phyloP scores from a whole-genome alignment of 2,329 filamentous ascomycete species.

The Aspergillus novoparasiticus region DNA sequence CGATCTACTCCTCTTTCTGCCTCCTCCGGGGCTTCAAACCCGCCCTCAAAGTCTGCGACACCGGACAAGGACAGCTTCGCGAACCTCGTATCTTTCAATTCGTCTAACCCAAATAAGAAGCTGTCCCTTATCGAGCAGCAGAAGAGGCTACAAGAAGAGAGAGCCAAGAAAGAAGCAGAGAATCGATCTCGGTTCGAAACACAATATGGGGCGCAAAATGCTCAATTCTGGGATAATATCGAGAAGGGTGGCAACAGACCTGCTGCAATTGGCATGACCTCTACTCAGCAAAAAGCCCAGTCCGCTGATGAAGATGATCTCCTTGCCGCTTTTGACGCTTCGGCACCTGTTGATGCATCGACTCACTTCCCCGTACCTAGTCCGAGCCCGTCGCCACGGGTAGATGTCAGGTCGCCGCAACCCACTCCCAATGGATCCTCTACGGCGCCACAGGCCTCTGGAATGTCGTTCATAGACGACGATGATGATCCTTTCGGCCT shows the following conservation, averaged over 20 bases:
- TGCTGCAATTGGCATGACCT: constrained; percentile 37
- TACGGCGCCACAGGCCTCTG: constrained; percentile 22
- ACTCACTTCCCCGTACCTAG: constrained; percentile 59
- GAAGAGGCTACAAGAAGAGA: constrained; percentile 74
- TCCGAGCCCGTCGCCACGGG: constrained; percentile 33
- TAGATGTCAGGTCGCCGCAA: constrained; percentile 18
- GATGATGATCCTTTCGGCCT: constrained; percentile 88
- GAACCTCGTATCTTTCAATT: constrained; percentile 64
- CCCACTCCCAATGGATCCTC: constrained; percentile 18
- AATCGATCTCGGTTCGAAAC: constrained; percentile 70
- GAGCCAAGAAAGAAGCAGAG: constrained; percentile 72
- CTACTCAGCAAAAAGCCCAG: constrained; percentile 52
- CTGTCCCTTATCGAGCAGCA: constrained; percentile 68
- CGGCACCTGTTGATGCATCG: constrained; percentile 61
- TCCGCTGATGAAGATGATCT: constrained; percentile 60
- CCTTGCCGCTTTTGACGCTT: constrained; percentile 62
- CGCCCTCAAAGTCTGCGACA: constrained; percentile 44
- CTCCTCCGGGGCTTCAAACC: constrained; percentile 33
- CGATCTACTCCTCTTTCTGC: constrained; percentile 46
- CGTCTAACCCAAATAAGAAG: constrained; percentile 59
- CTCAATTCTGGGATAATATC: constrained; percentile 74
- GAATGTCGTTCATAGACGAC: constrained; percentile 56
- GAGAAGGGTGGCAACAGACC: constrained; percentile 57
- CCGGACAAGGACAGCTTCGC: constrained; percentile 58
- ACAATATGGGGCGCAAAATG: constrained; percentile 70